A percentile compares a stretch with the other conserved stretches of the same genome.
These are phyloP conservation scores for Trichoderma atrobrunneum DNA, from an alignment of 2,329 filamentous ascomycete species.

Conservation along the genomic window DNA sequence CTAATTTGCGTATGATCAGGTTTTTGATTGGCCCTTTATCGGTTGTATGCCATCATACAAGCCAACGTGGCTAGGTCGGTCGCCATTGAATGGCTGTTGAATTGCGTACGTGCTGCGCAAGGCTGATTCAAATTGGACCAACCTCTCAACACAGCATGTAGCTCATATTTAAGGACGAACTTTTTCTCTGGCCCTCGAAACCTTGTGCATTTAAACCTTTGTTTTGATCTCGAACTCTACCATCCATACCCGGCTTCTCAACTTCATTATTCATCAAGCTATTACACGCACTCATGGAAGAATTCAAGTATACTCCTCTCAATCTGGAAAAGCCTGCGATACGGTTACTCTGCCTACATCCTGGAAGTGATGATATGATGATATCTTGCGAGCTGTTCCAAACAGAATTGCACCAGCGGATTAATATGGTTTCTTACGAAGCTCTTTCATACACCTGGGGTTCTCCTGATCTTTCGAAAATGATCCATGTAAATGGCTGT, in stretches of 20 bases:
- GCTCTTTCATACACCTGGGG: constrained; percentile 21
- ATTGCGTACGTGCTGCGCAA: too few species aligned
- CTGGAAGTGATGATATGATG: rapidly evolving
- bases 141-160: too few species aligned
- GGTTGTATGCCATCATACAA: too few species aligned
- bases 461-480: not conserved
- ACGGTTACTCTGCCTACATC: not conserved
- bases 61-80: too few species aligned
- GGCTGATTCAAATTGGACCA: too few species aligned
- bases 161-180: too few species aligned
- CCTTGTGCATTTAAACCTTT: too few species aligned
- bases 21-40: not conserved
- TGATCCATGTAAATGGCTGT: not conserved
- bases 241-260: not conserved
- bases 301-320: not conserved
- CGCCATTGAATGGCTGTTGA: too few species aligned
- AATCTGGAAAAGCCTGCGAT: not conserved
- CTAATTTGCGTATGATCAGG: too few species aligned
- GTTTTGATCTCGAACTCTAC: not conserved
- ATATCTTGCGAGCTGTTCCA: not conserved
- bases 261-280: not conserved
- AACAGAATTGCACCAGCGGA: not conserved
- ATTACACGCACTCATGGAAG: not conserved
- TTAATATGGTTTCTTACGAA: not conserved
- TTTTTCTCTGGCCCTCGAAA: too few species aligned